Conservation (phyloP, 2,329 filamentous ascomycete species). For the Thelonectria discophora region DNA sequence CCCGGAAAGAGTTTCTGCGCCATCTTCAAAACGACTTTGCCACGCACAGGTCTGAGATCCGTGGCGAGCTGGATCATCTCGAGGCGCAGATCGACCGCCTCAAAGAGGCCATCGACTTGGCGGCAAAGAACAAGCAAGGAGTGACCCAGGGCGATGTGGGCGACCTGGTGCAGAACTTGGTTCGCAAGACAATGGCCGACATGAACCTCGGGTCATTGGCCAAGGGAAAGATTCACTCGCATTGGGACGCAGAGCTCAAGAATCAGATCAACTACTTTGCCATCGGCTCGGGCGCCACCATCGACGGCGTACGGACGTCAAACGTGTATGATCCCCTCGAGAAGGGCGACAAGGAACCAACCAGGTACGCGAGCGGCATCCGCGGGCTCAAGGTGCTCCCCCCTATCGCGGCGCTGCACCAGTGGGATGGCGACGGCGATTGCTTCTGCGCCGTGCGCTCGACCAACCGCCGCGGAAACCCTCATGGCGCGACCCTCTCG, state of each 20-base stretch:
- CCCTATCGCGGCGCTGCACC: constrained; percentile 64
- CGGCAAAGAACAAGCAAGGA: constrained; percentile 37
- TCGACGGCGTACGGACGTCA: constrained; percentile 70
- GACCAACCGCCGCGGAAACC: constrained; percentile 50
- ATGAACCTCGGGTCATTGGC: constrained; percentile 58
- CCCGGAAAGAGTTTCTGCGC: constrained; percentile 59
- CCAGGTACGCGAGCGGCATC: constrained; percentile 32
- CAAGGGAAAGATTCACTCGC: constrained; percentile 55
- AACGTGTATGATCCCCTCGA: constrained; percentile 56
- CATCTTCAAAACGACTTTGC: constrained; percentile 53
- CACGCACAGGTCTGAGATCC: constrained; percentile 51
- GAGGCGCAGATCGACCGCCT: constrained; percentile 48
- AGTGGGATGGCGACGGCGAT: constrained; percentile 83
- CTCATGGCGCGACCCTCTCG: constrained; percentile 69
- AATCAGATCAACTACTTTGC: constrained; percentile 79
- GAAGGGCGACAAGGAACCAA: constrained; percentile 23
- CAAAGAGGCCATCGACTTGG: constrained; percentile 43
- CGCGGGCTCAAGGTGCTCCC: constrained; percentile 40
- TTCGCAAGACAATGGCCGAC: constrained; percentile 55
- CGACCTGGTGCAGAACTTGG: constrained; percentile 51
- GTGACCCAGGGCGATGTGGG: constrained; percentile 54
- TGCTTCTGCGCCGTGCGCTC: constrained; percentile 80
- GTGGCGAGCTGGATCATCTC: constrained; percentile 51
- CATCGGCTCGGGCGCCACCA: constrained; percentile 68
- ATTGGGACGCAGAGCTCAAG: constrained; percentile 55